Conservation (phyloP, 176 grass and related monocot species). For the Hsuehochloa calcarea region DNA sequence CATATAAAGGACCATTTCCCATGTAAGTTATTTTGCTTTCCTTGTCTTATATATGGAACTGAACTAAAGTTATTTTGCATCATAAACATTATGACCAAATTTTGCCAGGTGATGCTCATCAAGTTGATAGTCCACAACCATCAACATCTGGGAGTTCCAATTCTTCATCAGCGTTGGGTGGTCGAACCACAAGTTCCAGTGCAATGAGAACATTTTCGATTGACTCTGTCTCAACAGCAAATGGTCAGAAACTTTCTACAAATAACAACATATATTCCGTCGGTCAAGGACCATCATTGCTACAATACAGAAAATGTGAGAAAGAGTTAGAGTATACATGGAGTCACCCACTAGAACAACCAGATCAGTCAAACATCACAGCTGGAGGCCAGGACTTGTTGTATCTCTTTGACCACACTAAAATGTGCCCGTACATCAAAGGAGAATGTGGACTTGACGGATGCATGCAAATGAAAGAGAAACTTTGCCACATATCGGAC, state of each 20-base stretch:
- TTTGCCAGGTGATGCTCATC: constrained; percentile 41
- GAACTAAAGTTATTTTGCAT: constrained; percentile 8
- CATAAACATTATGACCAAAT: constrained; percentile 23
- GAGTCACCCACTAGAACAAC: constrained; percentile 24
- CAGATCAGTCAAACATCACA: constrained; percentile 39
- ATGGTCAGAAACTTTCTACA: background rate
- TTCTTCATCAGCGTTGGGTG: constrained; percentile 35
- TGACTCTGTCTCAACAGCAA: constrained; percentile 16
- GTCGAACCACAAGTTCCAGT: constrained; percentile 37
- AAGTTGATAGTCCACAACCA: constrained; percentile 38
- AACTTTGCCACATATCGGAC: constrained; percentile 5
- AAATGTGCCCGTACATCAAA: constrained; percentile 7
- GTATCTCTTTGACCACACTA: constrained; percentile 37
- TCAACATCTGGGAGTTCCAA: constrained; percentile 43
- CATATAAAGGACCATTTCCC: constrained; percentile 36
- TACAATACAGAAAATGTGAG: constrained; percentile 13
- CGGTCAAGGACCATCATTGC: background rate
- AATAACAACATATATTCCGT: constrained; percentile 3
- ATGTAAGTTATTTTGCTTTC: constrained; percentile 24
- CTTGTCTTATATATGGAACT: constrained; percentile 1
- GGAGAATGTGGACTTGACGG: constrained; percentile 23
- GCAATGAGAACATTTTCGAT: constrained; percentile 1
- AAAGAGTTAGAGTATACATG: background rate
- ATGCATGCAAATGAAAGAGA: constrained; percentile 43
- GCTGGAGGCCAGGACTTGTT: constrained; percentile 19